Evolutionary conservation across 2,329 filamentous ascomycete genomes (phyloP).

Genomic region (Alternaria viburni): DNA sequence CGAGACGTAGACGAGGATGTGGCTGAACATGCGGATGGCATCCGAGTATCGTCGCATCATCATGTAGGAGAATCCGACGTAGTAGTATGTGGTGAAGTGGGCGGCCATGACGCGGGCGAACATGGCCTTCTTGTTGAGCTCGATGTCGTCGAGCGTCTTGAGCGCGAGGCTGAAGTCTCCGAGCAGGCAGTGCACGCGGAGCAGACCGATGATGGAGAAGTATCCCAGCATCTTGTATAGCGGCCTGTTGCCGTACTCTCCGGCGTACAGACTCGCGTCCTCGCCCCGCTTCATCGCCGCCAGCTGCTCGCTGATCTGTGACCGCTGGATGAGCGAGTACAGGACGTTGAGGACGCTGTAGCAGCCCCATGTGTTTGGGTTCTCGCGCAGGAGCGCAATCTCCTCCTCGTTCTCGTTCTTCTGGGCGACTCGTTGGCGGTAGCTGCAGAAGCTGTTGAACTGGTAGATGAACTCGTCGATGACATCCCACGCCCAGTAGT

Average conservation of each 20-base stretch:
- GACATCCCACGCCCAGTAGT: conserved; percentile 99
- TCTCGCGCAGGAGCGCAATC: conserved; percentile 87
- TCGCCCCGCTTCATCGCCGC: conserved; percentile 93
- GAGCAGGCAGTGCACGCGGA: conserved; percentile 93
- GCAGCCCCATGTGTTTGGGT: conserved; percentile 99
- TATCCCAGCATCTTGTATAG: conserved; percentile 99
- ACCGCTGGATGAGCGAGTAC: conserved; percentile 98
- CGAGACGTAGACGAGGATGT: conserved; percentile 98
- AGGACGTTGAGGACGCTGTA: conserved; percentile 99
- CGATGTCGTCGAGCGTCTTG: conserved; percentile 98
- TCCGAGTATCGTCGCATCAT: conserved; percentile 99
- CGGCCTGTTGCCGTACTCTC: conserved; percentile 92
- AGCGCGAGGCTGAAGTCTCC: conserved; percentile 98
- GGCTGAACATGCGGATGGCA: conserved; percentile 99
- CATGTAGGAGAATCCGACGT: conserved; percentile 99
- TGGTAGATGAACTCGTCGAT: conserved; percentile 99
- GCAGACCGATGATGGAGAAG: conserved; percentile 97
- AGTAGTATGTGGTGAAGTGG: conserved; percentile 99
- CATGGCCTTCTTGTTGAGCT: conserved; percentile 99
- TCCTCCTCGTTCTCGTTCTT: conserved; percentile 88
- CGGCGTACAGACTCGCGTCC: conserved; percentile 84
- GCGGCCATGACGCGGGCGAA: conserved; percentile 99
- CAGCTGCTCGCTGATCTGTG: conserved; percentile 97
- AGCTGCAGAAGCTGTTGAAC: conserved; percentile 99
- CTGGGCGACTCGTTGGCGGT: conserved; percentile 89